phyloP scores from a whole-genome alignment of 805 yeast species.

The Ogataea thermomethanolica region DNA sequence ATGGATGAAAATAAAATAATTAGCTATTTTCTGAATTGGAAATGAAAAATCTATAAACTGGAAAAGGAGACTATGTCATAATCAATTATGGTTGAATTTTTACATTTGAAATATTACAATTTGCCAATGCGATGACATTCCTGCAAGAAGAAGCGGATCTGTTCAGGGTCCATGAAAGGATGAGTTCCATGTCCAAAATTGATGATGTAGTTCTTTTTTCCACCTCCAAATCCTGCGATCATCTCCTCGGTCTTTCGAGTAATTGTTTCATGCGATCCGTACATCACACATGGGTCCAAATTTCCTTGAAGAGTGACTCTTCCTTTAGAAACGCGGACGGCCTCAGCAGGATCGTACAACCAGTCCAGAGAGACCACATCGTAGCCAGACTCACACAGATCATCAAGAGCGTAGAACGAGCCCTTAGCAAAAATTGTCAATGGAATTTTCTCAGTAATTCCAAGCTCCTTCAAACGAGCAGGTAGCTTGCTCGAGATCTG shows the following conservation, averaged over 20 bases:
- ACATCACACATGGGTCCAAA: constrained; percentile 91
- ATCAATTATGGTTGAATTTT: no score
- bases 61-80: no score
- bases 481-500: constrained; percentile 74
- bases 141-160: constrained; percentile 76
- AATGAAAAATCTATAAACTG: no score
- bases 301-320: constrained; percentile 91
- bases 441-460: constrained; percentile 70
- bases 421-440: constrained; percentile 91
- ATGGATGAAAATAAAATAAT: background rate
- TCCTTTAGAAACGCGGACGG: constrained; percentile 68
- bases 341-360: constrained; percentile 81
- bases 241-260: constrained; percentile 77
- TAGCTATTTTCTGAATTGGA: no score
- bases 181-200: constrained; percentile 98
- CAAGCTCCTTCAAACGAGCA: constrained; percentile 63
- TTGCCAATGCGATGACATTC: constrained; percentile 81
- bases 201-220: constrained; percentile 84
- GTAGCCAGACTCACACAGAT: constrained; percentile 75
- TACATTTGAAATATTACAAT: constrained; percentile 1
- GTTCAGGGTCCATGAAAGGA: constrained; percentile 95
- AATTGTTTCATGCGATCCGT: constrained; percentile 82
- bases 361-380: constrained; percentile 92
- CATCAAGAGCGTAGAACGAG: constrained; percentile 94
- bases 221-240: constrained; percentile 93